phyloP scores from a whole-genome alignment of 2,329 filamentous ascomycete genomes.

The Talaromyces pinophilus region DNA sequence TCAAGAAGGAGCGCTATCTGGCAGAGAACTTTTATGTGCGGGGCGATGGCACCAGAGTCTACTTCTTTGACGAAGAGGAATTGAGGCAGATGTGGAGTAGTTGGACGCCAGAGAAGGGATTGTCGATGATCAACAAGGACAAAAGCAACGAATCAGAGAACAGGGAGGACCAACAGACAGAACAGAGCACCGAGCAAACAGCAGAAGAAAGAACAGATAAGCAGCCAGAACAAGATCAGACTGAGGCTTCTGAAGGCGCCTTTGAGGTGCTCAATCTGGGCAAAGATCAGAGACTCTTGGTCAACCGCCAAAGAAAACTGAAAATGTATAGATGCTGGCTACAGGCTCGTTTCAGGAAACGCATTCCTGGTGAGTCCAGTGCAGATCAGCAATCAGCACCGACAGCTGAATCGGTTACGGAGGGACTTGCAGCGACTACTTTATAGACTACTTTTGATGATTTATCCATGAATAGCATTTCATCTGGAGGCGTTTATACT shows the following conservation, averaged over 20 bases:
- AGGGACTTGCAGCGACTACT: conserved; percentile 13
- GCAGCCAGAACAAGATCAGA: conserved; percentile 6
- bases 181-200: neutral
- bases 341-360: conserved; percentile 48
- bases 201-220: conserved; percentile 22
- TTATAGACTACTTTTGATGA: conserved; percentile 16
- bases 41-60: conserved; percentile 92
- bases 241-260: conserved; percentile 26
- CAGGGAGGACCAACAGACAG: neutral
- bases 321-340: conserved; percentile 98
- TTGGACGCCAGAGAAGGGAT: conserved; percentile 40
- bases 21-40: conserved; percentile 97
- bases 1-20: conserved; percentile 92
- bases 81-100: conserved; percentile 75
- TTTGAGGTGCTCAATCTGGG: conserved; percentile 79
- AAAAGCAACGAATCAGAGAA: conserved; percentile 4
- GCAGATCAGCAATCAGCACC: neutral
- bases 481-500: neutral
- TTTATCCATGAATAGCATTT: neutral
- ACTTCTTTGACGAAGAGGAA: conserved; percentile 92
- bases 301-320: conserved; percentile 84
- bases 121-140: conserved; percentile 28
- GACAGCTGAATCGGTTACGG: conserved; percentile 12
- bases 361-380: conserved; percentile 5
- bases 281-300: conserved; percentile 82